phyloP scores from a whole-genome alignment of 768 basidiomycete species.

The Tricholoma flavovirens region DNA sequence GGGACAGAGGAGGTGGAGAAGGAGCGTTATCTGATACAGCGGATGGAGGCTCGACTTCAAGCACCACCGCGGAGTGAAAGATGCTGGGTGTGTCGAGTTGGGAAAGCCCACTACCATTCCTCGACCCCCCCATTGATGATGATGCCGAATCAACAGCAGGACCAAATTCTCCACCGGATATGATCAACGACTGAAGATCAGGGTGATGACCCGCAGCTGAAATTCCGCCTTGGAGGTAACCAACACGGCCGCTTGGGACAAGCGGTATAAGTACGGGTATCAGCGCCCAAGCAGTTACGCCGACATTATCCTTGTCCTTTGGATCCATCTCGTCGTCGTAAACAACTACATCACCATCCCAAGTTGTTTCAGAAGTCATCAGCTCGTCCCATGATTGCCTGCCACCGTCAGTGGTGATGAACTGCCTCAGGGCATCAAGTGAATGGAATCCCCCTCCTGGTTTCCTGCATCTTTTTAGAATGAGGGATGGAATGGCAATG shows the following conservation, averaged over 20 bases:
- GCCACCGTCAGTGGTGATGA: constrained; percentile 74
- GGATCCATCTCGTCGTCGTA: constrained; percentile 77
- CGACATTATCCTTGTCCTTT: constrained; percentile 48
- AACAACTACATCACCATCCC: constrained; percentile 74
- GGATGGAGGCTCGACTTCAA: constrained; percentile 52
- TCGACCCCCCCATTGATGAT: constrained; percentile 17
- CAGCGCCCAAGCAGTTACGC: constrained; percentile 65
- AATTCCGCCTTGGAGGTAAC: constrained; percentile 73
- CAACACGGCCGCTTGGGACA: constrained; percentile 46
- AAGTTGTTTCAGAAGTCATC: constrained; percentile 42
- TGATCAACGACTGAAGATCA: constrained; percentile 46
- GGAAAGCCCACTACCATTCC: constrained; percentile 50
- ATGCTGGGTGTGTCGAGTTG: constrained; percentile 62
- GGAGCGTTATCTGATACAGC: constrained; percentile 28
- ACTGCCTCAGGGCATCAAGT: constrained; percentile 68
- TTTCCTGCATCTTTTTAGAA: constrained; percentile 79
- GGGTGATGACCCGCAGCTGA: constrained; percentile 54
- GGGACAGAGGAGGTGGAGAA: constrained; percentile 38
- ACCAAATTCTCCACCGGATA: constrained; percentile 33
- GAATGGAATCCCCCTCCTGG: constrained; percentile 61
- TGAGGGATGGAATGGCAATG: constrained; percentile 84
- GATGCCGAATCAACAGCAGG: constrained; percentile 17
- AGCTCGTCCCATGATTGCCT: constrained; percentile 66
- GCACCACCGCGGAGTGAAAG: constrained; percentile 42
- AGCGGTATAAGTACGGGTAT: constrained; percentile 59